Evolutionary conservation across 2,329 filamentous ascomycete species (phyloP), one percentile per base, ranked within the genome.

Genomic region (Penicillium decumbens): DNA sequence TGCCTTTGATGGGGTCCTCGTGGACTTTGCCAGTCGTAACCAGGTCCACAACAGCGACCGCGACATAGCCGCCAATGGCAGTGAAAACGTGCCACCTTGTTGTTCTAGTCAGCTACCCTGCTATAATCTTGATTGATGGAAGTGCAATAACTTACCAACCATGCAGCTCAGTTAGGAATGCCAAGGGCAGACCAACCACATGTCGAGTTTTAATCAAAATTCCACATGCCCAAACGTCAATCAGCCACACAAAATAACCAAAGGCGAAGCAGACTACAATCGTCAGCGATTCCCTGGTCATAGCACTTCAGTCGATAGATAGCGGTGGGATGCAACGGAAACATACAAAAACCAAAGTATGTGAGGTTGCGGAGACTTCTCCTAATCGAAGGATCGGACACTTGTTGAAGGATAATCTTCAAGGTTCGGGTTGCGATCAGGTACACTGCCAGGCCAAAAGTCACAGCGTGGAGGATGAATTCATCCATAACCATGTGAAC

Each of bases 11-110:
- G 47, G 58, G 49, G 30, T 74, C 70, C 5, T 63, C 35, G 1
- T 45, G 40, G 3, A 72, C 60, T 15, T 72, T 62, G 0, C 60
- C 66, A 0, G 70, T 63, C 0, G 66, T 72, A 2, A 74, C 62
- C 1, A 66, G 37, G 27, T 74, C 72, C 8, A 74, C 62, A 23
- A 71, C 50, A 0, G 61, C 69, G 7, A 74, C 70, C 1, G 64
- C 72, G 4, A 67, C 61, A 33, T 74, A 74, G 2, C 71, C 72
- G 9, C 72, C 72, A 25, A 74, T 68, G 0, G 67, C 69, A 3
- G 72, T 75, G 5, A 73, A 65, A 5, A 74, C 35, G 49, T 75
- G 72, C 72, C 72, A 74, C 71, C 71, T 74, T 41, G 18, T n/a
- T n/a, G 1, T n/a, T 32, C 5, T 1, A 1, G 39, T 53, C 23